A percentile compares a stretch with the other conserved stretches of the same genome.
Evolutionary conservation across 345 rosid genomes (phyloP).

Genomic region (Psidium guajava): DNA sequence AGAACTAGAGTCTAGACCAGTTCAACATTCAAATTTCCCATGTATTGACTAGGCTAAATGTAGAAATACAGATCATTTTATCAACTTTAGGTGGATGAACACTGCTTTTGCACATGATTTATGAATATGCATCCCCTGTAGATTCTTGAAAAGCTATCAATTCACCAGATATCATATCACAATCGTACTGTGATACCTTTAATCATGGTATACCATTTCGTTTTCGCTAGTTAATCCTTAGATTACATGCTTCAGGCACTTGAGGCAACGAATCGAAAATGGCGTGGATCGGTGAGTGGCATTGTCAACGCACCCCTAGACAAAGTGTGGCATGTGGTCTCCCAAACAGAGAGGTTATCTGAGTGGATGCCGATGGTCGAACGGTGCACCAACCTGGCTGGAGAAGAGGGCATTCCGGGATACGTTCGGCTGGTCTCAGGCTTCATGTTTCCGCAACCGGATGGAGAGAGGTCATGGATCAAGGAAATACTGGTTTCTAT

Average conservation of each 20-base stretch:
- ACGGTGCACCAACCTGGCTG: conserved; percentile 29
- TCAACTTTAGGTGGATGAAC: background rate
- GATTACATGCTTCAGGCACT: conserved; percentile 7
- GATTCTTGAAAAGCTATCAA: background rate
- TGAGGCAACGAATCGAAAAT: conserved; percentile 17
- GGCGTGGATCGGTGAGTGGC: conserved; percentile 31
- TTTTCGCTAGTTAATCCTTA: background rate
- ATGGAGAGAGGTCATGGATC: conserved; percentile 51
- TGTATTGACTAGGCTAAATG: background rate
- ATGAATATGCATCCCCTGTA: background rate
- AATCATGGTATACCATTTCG: background rate
- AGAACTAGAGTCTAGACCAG: background rate
- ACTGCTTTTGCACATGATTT: background rate
- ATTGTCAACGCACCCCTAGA: conserved; percentile 34
- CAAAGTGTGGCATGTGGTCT: conserved; percentile 33
- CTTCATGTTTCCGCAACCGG: conserved; percentile 47
- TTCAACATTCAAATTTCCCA: background rate
- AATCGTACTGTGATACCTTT: background rate
- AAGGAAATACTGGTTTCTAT: conserved; percentile 42
- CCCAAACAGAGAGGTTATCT: conserved; percentile 24
- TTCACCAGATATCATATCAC: background rate
- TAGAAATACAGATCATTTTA: background rate
- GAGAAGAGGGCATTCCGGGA: conserved; percentile 36
- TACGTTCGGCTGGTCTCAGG: conserved; percentile 35
- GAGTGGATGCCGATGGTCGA: conserved; percentile 61